Evolutionary conservation across 352 stramenopile species (phyloP), one percentile per base, ranked within the genome.

Genomic region (Phytophthora hybrid): DNA sequence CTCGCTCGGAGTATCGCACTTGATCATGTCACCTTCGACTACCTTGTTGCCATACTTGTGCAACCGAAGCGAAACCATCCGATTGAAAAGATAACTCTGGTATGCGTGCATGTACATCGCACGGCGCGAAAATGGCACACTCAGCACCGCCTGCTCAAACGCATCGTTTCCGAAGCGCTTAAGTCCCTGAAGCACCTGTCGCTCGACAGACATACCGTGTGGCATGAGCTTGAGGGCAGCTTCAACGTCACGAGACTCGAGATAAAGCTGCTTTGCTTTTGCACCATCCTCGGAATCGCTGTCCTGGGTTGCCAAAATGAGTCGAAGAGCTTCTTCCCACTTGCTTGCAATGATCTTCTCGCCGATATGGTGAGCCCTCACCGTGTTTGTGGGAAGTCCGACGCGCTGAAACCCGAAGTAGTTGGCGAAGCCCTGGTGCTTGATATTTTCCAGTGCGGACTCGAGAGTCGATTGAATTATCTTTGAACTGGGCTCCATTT

Each of bases 321-420:
- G 78, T 7, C 55, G 74, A 51, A 91, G 60, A 1, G 77, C 89
- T 10, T 79, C 70, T 59, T 90, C 63, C 79, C 81, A 96, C 32
- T 94, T 81, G 41, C 74, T 69, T 18, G 84, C 85, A 41, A 93
- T 73, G 14, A 94, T 84, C 14, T 86, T 80, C 59, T 92, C 77
- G 14, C 89, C 89, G 49, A 94, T 91, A 54, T 96, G 87, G 63
- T 94, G 80, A 7, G 80, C 73, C 11, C 87, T 81, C 10, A 94
- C 70, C 0, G 53, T n/a, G 11, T 74, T 85, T 0, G 74, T 71
- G 1, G 86, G 85, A 1, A 83, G 59, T 0, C 89, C 87, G 49
- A 96, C 86, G 4, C 87, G 89, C 68, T 96, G 87, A 65, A 93
- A 92, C 10, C 89, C 87, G 76, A 94, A 96, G 76, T 92, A 96